Conservation (phyloP, 495 filamentous ascomycete genomes). For the Aspergillus heteromorphus region DNA sequence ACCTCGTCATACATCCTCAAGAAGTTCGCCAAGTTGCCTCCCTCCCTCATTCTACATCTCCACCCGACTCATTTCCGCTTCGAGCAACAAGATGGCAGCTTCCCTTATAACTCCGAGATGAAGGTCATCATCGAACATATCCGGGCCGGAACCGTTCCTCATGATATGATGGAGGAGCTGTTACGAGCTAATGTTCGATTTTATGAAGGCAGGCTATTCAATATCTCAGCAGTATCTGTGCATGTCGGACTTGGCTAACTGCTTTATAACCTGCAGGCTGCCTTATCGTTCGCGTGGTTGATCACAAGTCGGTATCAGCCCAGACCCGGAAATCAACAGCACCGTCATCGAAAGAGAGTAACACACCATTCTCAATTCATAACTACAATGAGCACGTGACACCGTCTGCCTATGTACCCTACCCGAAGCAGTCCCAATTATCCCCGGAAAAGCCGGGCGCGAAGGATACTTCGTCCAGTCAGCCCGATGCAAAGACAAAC, state of each 20-base stretch:
- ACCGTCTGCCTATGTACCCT: conserved; percentile 80
- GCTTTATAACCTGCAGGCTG: conserved; percentile 49
- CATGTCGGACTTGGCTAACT: conserved; percentile 2
- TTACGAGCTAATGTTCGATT: conserved; percentile 64
- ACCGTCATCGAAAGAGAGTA: conserved; percentile 50
- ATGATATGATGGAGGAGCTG: conserved; percentile 70
- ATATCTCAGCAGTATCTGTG: not conserved
- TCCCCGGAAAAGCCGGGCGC: conserved; percentile 32
- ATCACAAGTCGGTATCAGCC: conserved; percentile 67
- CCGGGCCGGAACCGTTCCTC: conserved; percentile 58
- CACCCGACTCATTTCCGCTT: conserved; percentile 84
- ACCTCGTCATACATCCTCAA: conserved; percentile 71
- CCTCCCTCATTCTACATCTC: conserved; percentile 82
- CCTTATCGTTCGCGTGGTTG: conserved; percentile 85
- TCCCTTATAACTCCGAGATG: conserved; percentile 88
- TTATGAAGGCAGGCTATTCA: conserved; percentile 66
- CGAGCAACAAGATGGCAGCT: conserved; percentile 89
- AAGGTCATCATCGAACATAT: conserved; percentile 75
- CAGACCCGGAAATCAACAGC: conserved; percentile 49
- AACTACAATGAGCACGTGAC: conserved; percentile 84
- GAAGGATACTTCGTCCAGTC: conserved; percentile 22
- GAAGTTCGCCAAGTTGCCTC: conserved; percentile 69
- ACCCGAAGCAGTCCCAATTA: conserved; percentile 56
- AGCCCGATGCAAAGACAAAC: conserved; percentile 20
- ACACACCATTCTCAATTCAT: conserved; percentile 78